Conservation (phyloP, 495 filamentous ascomycete species). For the Penicillium lagena region DNA sequence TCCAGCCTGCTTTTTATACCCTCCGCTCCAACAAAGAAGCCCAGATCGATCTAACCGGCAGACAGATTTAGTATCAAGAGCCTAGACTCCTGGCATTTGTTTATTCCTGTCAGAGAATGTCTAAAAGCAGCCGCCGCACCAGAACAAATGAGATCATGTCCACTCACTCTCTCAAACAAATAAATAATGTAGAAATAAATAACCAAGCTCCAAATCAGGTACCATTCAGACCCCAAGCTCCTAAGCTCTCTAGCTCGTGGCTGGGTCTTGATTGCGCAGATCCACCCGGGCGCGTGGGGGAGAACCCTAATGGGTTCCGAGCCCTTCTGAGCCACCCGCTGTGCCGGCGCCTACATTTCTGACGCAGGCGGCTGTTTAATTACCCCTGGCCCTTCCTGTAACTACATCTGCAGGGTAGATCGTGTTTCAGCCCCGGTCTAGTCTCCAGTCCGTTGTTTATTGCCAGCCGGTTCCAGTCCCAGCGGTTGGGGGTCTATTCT, state of each 20-base stretch:
- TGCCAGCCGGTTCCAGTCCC: too few species aligned
- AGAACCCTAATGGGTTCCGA: slow-evolving; percentile 10
- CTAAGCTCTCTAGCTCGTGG: not conserved
- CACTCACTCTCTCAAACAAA: too few species aligned
- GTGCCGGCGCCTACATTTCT: slow-evolving; percentile 10
- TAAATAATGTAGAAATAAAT: too few species aligned
- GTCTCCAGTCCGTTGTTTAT: not conserved
- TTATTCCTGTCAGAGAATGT: not conserved
- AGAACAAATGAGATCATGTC: too few species aligned
- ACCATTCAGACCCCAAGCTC: not conserved
- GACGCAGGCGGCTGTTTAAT: slow-evolving; percentile 18
- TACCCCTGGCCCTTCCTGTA: not conserved
- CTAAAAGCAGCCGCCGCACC: not conserved
- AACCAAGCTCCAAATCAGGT: too few species aligned
- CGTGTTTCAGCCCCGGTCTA: slow-evolving; percentile 13
- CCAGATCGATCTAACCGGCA: too few species aligned
- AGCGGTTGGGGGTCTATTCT: not conserved
- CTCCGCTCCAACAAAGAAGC: too few species aligned
- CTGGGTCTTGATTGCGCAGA: not conserved
- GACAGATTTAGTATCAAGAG: too few species aligned
- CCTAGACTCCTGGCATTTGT: too few species aligned
- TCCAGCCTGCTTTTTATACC: too few species aligned
- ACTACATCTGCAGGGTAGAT: slow-evolving; percentile 7
- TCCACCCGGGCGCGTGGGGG: slow-evolving; percentile 28
- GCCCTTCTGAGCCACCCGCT: slow-evolving; percentile 24